phyloP scores from a whole-genome alignment of 2,329 filamentous ascomycete species.

The Apiospora marii region DNA sequence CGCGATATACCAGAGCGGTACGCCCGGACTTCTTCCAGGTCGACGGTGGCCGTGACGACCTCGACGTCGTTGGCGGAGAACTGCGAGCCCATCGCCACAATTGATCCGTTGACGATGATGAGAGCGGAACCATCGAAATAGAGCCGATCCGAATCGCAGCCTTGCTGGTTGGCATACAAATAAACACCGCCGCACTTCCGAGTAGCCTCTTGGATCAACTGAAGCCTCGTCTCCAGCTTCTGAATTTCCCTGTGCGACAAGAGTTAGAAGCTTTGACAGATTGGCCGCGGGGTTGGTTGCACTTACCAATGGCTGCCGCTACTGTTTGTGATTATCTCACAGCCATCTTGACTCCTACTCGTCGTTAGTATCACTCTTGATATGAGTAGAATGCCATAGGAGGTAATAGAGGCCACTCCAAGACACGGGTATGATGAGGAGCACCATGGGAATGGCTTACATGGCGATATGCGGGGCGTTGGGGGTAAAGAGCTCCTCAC shows the following conservation, averaged over 20 bases:
- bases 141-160: constrained; percentile 65
- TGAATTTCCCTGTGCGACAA: too few species aligned
- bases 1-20: constrained; percentile 65
- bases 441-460: background rate
- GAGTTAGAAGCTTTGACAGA: too few species aligned
- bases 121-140: constrained; percentile 57
- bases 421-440: too few species aligned
- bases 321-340: constrained; percentile 76
- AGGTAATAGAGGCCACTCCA: too few species aligned
- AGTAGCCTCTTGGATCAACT: constrained; percentile 72
- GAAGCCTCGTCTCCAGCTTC: constrained; percentile 70
- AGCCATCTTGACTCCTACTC: constrained; percentile 62
- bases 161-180: constrained; percentile 67
- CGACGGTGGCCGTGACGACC: constrained; percentile 70
- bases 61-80: constrained; percentile 72
- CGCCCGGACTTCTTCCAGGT: constrained; percentile 74
- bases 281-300: too few species aligned
- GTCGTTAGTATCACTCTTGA: background rate
- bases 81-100: constrained; percentile 71
- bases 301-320: constrained; percentile 76
- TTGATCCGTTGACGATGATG: constrained; percentile 69
- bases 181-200: constrained; percentile 51
- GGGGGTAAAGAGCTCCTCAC: constrained; percentile 72
- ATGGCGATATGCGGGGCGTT: constrained; percentile 43
- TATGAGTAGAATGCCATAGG: too few species aligned